Conservation (phyloP, 768 basidiomycete genomes). For the Daedalea quercina region DNA sequence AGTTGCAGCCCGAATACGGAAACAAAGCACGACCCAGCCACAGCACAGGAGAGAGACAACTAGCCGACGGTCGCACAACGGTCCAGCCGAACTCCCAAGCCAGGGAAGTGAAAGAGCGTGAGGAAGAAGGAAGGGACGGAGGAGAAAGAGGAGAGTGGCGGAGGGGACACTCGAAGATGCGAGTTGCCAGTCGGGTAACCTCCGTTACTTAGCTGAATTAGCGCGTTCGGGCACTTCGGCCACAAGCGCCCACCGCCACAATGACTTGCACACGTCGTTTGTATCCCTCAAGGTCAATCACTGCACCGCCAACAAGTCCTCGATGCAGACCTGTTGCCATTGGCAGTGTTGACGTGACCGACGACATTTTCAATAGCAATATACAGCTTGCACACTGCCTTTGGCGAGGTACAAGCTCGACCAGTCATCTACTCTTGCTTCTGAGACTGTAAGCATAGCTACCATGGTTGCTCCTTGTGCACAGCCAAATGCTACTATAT, state of each 20-base stretch:
- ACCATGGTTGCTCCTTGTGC: too few relatives aligned
- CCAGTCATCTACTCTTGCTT: too few relatives aligned
- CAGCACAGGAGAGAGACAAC: not conserved
- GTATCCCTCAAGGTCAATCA: too few relatives aligned
- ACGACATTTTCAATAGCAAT: too few relatives aligned
- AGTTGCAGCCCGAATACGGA: not conserved
- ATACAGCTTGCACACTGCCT: too few relatives aligned
- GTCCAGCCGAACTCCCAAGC: slow-evolving; percentile 27
- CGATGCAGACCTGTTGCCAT: not conserved
- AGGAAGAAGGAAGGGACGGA: slow-evolving; percentile 19
- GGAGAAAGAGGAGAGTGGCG: slow-evolving; percentile 17
- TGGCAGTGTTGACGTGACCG: not conserved
- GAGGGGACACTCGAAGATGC: slow-evolving; percentile 1
- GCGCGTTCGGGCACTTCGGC: not conserved
- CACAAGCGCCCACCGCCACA: not conserved
- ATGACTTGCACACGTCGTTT: too few relatives aligned
- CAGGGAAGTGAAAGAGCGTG: slow-evolving; percentile 14
- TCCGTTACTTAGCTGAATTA: not conserved
- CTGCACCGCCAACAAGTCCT: not conserved
- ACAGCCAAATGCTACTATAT: too few relatives aligned
- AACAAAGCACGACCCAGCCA: not conserved
- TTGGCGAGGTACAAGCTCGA: too few relatives aligned
- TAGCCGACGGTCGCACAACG: slow-evolving; percentile 20
- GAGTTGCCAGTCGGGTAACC: not conserved
- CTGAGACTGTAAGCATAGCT: too few relatives aligned